These are phyloP conservation scores for Amanita rubescens DNA, from an alignment of 768 basidiomycete species.

Conservation along the genomic window DNA sequence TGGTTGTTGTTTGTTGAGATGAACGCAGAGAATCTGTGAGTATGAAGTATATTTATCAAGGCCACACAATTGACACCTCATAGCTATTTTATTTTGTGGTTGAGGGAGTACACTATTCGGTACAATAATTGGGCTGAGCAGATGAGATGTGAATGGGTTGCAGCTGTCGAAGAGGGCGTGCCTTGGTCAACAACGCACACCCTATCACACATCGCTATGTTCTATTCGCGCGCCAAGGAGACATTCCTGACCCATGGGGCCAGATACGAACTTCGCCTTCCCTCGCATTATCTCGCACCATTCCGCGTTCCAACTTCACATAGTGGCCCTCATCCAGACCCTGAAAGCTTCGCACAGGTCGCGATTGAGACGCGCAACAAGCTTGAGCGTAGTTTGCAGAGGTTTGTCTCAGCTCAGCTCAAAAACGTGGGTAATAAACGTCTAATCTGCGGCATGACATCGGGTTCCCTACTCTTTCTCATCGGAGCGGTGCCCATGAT, in stretches of 20 bases:
- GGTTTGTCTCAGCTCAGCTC: slow-evolving; percentile 63
- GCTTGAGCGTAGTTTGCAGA: slow-evolving; percentile 35
- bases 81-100: slow-evolving; percentile 78
- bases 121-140: slow-evolving; percentile 37
- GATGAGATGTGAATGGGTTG: slow-evolving; percentile 23
- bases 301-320: slow-evolving; percentile 17
- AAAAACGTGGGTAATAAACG: slow-evolving; percentile 66
- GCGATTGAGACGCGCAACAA: slow-evolving; percentile 44
- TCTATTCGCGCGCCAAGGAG: slow-evolving; percentile 72
- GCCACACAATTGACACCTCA: slow-evolving; percentile 9
- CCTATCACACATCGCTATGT: slow-evolving; percentile 43
- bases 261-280: slow-evolving; percentile 65
- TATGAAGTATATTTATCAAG: slow-evolving; percentile 8
- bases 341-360: slow-evolving; percentile 50
- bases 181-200: too few relatives aligned
- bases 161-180: too few relatives aligned
- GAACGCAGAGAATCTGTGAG: slow-evolving; percentile 67
- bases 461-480: slow-evolving; percentile 42
- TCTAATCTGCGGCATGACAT: slow-evolving; percentile 63
- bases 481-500: slow-evolving; percentile 43
- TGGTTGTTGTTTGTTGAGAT: slow-evolving; percentile 77
- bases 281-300: slow-evolving; percentile 45
- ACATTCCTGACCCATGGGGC: slow-evolving; percentile 62
- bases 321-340: too few relatives aligned
- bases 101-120: slow-evolving; percentile 59